These are phyloP conservation scores for Artemisia tridentata DNA, from an alignment of 129 eudicot genomes.

Conservation along the genomic window DNA sequence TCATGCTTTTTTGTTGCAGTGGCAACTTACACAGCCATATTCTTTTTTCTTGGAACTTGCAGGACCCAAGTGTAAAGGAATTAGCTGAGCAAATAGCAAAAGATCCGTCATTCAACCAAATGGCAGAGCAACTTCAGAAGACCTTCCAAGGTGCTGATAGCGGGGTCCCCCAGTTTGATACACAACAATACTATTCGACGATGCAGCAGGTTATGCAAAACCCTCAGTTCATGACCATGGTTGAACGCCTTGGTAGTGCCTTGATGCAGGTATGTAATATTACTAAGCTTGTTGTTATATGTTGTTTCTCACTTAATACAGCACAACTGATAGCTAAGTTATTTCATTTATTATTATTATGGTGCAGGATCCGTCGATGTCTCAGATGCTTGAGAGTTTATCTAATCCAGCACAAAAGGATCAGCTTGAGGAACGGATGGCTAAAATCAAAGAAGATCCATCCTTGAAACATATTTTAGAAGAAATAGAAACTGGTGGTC, in stretches of 20 bases:
- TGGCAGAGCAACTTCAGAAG: slow-evolving; percentile 96
- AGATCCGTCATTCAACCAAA: slow-evolving; percentile 90
- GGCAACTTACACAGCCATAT: slow-evolving; percentile 8
- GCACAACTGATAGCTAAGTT: not conserved
- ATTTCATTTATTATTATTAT: slow-evolving; percentile 19
- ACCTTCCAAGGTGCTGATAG: slow-evolving; percentile 63
- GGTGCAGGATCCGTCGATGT: slow-evolving; percentile 88
- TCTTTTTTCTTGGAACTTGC: slow-evolving; percentile 14
- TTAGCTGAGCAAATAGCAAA: slow-evolving; percentile 93
- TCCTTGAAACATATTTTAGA: slow-evolving; percentile 85
- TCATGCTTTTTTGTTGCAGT: slow-evolving; percentile 2
- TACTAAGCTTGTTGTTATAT: not conserved
- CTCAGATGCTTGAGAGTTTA: slow-evolving; percentile 84
- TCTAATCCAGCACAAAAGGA: slow-evolving; percentile 71
- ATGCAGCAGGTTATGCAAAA: slow-evolving; percentile 99
- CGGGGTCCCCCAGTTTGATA: slow-evolving; percentile 67
- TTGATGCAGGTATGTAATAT: slow-evolving; percentile 69
- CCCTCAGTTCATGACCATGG: slow-evolving; percentile 96
- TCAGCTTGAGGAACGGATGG: slow-evolving; percentile 89
- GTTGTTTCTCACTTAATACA: slow-evolving; percentile 13
- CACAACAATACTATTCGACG: slow-evolving; percentile 78
- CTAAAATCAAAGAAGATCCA: slow-evolving; percentile 87
- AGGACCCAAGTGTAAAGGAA: slow-evolving; percentile 97
- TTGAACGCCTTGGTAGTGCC: slow-evolving; percentile 86
- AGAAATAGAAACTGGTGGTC: slow-evolving; percentile 92